Evolutionary conservation across 2,329 filamentous ascomycete genomes (phyloP), one percentile per base, ranked within the genome.

Genomic region (Nectriaceae sp.): DNA sequence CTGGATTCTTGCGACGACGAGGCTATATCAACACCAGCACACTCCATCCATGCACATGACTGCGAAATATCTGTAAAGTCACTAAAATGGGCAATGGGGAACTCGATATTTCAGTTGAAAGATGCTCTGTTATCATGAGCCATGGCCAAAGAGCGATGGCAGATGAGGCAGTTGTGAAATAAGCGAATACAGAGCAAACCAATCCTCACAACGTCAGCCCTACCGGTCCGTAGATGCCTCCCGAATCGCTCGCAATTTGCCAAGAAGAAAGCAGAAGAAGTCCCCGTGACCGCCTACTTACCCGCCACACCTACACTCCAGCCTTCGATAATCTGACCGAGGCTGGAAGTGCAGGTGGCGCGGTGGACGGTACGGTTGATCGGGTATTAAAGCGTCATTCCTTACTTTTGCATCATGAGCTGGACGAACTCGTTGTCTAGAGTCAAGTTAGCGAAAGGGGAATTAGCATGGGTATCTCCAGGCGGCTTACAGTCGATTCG

Each of bases 361-460:
- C 44, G 48, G 46, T 49, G 39, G 51, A 47, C 50, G 48, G 47
- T 38, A 53, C 49, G 51, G 51, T 59, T 49, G 44, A 50, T 54
- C 53, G 56, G 54, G 56, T 63, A 63, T 63, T 57, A 58, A 55
- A 46, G 50, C 49, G 48, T 55, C 53, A 47, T 54, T 46, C 49
- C 40, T 49, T 89, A 93, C 80, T 93, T 93, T 82, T 94, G 89
- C 89, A 94, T 93, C 89, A 94, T 94, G 69, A 94, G 85, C 77
- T 94, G 89, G 63, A 94, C 89, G 68, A 94, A 94, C 75, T 94
- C 89, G 78, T 93, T 93, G 77, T 93, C 89, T 93, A 63, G 40
- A 15, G 18, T 21, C 37, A 21, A 6, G 37, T 31, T n/a, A n/a
- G n/a, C n/a, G n/a, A n/a, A n/a, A n/a, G n/a, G n/a, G n/a, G n/a